Conservation (phyloP, 2,329 filamentous ascomycete species). For the Scleromitrula shiraiana region DNA sequence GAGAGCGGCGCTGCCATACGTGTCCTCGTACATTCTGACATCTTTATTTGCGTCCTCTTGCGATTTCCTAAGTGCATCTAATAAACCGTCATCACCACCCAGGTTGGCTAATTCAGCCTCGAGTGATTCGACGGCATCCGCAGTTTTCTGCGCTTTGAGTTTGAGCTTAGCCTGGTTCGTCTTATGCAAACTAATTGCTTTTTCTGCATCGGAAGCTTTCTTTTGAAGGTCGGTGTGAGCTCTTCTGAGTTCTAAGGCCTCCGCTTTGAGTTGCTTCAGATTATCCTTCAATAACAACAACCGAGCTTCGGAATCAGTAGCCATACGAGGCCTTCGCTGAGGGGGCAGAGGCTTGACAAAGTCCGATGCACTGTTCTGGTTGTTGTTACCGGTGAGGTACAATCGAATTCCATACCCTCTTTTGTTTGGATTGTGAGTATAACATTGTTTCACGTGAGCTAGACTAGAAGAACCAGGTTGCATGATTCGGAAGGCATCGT, state of each 20-base stretch:
- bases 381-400: slow-evolving; percentile 35
- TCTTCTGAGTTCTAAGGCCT: too few relatives aligned
- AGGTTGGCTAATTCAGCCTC: slow-evolving; percentile 56
- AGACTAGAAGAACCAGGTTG: slow-evolving; percentile 49
- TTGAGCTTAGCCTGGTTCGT: slow-evolving; percentile 41
- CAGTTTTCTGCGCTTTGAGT: slow-evolving; percentile 48
- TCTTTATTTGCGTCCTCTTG: slow-evolving; percentile 44
- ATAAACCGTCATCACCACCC: slow-evolving; percentile 58
- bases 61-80: slow-evolving; percentile 50
- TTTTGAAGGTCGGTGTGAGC: too few relatives aligned
- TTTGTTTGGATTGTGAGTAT: slow-evolving; percentile 57
- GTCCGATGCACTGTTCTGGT: slow-evolving; percentile 37
- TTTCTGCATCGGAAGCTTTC: slow-evolving; percentile 39
- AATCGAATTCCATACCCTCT: slow-evolving; percentile 54
- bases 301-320: slow-evolving; percentile 64
- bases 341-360: slow-evolving; percentile 34
- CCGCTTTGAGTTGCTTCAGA: slow-evolving; percentile 45
- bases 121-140: slow-evolving; percentile 47
- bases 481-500: slow-evolving; percentile 63
- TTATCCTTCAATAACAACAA: slow-evolving; percentile 45
- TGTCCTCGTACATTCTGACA: slow-evolving; percentile 42
- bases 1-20: slow-evolving; percentile 45
- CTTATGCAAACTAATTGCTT: slow-evolving; percentile 42
- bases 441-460: slow-evolving; percentile 64
- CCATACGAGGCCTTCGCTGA: slow-evolving; percentile 57